A percentile compares a stretch with the other conserved stretches of the same genome.
Conservation (phyloP, 1,139 yeast genomes). For the Suhomyces kunorum region DNA sequence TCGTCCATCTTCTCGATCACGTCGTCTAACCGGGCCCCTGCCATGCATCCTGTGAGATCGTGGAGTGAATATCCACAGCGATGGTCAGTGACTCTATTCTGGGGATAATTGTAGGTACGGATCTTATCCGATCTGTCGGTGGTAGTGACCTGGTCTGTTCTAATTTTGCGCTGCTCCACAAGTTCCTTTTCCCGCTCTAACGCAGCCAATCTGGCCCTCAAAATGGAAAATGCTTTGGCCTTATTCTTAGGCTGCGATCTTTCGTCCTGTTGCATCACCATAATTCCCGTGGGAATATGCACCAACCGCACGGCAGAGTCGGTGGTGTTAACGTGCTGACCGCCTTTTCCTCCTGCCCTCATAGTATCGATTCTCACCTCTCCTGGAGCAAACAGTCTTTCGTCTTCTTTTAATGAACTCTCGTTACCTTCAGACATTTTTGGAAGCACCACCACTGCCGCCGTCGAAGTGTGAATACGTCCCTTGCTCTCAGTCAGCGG, state of each 20-base stretch:
- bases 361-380: constrained; percentile 92
- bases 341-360: constrained; percentile 98
- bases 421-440: constrained; percentile 65
- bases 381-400: constrained; percentile 76
- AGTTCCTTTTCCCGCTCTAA: constrained; percentile 66
- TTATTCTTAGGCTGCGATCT: constrained; percentile 93
- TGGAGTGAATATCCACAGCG: constrained; percentile 78
- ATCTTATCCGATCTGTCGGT: constrained; percentile 93
- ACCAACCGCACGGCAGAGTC: constrained; percentile 95
- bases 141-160: constrained; percentile 83
- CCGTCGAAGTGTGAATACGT: constrained; percentile 91
- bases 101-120: constrained; percentile 90
- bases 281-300: constrained; percentile 89
- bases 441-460: constrained; percentile 93
- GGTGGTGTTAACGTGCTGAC: constrained; percentile 97
- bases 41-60: constrained; percentile 79
- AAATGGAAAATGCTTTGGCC: constrained; percentile 86
- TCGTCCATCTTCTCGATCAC: constrained; percentile 25
- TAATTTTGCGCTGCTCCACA: constrained; percentile 61
- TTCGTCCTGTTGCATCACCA: constrained; percentile 90
- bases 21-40: constrained; percentile 70
- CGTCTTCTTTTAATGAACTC: constrained; percentile 58
- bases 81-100: constrained; percentile 91
- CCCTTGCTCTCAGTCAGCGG: constrained; percentile 95
- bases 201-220: constrained; percentile 84